Percentiles rank a stretch among this genome's conserved stretches.
Evolutionary conservation across 257 asterid genomes (phyloP).

Genomic region (Solanum rostratum): DNA sequence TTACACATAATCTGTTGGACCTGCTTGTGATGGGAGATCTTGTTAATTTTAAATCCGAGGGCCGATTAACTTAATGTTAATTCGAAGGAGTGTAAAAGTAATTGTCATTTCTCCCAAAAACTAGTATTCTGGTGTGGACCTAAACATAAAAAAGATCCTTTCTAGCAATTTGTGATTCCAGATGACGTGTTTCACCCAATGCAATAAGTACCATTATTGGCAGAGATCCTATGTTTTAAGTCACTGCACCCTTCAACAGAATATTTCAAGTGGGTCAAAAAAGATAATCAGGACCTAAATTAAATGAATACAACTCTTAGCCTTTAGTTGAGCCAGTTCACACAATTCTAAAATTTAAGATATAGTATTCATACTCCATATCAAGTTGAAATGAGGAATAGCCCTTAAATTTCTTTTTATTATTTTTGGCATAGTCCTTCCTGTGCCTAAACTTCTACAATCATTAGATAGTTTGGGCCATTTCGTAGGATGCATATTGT

Average conservation of each 20-base stretch:
- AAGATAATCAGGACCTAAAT: neutral
- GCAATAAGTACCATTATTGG: neutral
- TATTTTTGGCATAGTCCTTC: neutral
- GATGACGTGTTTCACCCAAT: neutral
- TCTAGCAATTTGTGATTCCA: neutral
- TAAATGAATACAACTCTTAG: neutral
- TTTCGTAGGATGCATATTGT: neutral
- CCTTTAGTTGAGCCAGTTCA: neutral
- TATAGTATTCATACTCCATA: neutral
- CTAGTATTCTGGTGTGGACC: neutral
- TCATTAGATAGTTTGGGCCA: neutral
- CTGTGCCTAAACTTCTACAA: neutral
- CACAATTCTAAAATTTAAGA: neutral
- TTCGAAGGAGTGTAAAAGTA: neutral
- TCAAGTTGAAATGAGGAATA: neutral
- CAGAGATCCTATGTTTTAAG: neutral
- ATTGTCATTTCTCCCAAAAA: neutral
- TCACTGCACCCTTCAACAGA: neutral
- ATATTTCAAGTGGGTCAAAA: neutral
- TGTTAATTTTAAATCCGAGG: neutral
- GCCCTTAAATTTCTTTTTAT: neutral
- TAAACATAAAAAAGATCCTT: neutral
- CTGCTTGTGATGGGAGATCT: neutral
- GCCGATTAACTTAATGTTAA: neutral
- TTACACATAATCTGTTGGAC: neutral